These are phyloP conservation scores for Knoxia roxburghii DNA, from an alignment of 257 asterid genomes.

Conservation along the genomic window DNA sequence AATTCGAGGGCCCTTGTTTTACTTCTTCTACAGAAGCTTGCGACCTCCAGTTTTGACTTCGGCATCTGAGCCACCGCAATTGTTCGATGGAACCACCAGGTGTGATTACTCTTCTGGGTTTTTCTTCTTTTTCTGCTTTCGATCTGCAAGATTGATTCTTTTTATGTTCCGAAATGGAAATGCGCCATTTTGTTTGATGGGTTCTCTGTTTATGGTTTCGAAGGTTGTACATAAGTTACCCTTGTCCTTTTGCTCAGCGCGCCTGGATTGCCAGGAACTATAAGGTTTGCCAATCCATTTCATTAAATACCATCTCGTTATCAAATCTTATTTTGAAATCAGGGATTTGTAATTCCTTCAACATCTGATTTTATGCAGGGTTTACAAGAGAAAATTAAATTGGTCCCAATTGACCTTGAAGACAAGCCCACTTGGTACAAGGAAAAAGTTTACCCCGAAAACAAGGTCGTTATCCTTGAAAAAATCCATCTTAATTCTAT, in stretches of 20 bases:
- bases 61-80: slow-evolving; percentile 53
- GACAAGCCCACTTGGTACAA: slow-evolving; percentile 60
- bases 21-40: slow-evolving; percentile 25
- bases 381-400: slow-evolving; percentile 42
- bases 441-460: slow-evolving; percentile 49
- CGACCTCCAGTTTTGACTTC: slow-evolving; percentile 55
- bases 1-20: not conserved
- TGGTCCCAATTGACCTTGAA: slow-evolving; percentile 48
- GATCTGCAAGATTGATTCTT: not conserved
- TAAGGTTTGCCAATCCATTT: too few relatives aligned
- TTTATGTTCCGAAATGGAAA: not conserved
- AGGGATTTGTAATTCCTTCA: not conserved
- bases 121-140: not conserved
- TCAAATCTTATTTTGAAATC: not conserved
- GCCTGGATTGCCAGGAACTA: slow-evolving; percentile 64
- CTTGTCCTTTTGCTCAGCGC: slow-evolving; percentile 74
- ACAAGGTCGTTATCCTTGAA: slow-evolving; percentile 33
- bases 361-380: slow-evolving; percentile 28
- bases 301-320: too few relatives aligned
- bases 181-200: not conserved
- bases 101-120: slow-evolving; percentile 13
- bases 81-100: slow-evolving; percentile 78
- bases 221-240: slow-evolving; percentile 58
- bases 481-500: not conserved
- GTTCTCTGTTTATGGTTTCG: slow-evolving; percentile 10